These are phyloP conservation scores for Claviceps sp. DNA, from an alignment of 2,329 filamentous ascomycete genomes.

Conservation along the genomic window DNA sequence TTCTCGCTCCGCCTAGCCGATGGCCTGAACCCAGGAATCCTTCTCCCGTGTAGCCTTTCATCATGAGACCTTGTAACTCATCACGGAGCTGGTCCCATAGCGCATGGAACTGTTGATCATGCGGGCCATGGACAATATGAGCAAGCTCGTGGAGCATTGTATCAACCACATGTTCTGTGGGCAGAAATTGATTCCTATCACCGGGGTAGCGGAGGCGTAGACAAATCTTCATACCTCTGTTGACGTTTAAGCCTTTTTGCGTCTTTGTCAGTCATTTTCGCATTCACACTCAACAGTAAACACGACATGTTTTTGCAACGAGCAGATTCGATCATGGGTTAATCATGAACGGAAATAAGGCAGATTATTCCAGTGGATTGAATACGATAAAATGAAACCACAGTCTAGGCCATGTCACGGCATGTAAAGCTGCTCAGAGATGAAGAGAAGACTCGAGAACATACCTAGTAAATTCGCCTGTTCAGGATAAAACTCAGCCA, in stretches of 20 bases:
- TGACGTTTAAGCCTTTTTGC: slow-evolving; percentile 56
- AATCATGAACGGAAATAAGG: too few relatives aligned
- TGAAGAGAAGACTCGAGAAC: slow-evolving; percentile 5
- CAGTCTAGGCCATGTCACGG: too few relatives aligned
- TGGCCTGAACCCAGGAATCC: slow-evolving; percentile 69
- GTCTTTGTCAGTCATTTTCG: not conserved
- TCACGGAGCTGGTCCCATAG: slow-evolving; percentile 84
- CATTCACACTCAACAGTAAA: not conserved
- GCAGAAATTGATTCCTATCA: slow-evolving; percentile 65
- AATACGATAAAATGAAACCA: not conserved
- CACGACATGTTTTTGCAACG: too few relatives aligned
- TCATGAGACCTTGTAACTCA: slow-evolving; percentile 61
- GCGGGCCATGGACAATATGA: slow-evolving; percentile 76
- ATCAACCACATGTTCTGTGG: slow-evolving; percentile 68
- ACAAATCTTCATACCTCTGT: slow-evolving; percentile 65
- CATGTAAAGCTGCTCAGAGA: not conserved
- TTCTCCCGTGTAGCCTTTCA: slow-evolving; percentile 83
- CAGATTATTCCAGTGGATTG: not conserved
- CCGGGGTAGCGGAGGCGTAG: slow-evolving; percentile 66
- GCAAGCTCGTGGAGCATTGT: slow-evolving; percentile 90
- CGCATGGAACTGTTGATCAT: slow-evolving; percentile 70
- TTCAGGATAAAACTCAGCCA: slow-evolving; percentile 76
- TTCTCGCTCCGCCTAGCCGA: slow-evolving; percentile 51
- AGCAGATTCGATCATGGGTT: too few relatives aligned
- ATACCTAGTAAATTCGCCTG: slow-evolving; percentile 59